Evolutionary conservation across 139 green algal genomes (phyloP).

Genomic region (Bryopsis sp.): DNA sequence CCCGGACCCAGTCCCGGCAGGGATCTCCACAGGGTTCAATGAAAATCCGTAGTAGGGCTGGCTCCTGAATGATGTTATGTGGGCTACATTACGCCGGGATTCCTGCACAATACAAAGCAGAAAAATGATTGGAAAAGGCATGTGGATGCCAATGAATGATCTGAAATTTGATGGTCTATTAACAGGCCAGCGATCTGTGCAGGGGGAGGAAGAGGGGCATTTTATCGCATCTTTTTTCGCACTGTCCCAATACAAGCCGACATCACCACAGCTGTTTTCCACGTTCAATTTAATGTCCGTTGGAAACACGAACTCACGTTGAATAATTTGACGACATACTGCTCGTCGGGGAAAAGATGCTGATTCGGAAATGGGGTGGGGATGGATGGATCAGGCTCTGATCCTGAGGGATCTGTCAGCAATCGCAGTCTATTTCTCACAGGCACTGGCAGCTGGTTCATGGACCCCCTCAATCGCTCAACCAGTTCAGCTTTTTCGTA

Average conservation of each 20-base stretch:
- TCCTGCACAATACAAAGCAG: not conserved
- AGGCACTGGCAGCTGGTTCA: not conserved
- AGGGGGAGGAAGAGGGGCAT: too few relatives aligned
- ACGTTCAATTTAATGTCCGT: too few relatives aligned
- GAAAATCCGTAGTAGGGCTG: conserved; percentile 9
- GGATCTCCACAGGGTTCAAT: conserved; percentile 27
- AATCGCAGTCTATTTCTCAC: not conserved
- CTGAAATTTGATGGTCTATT: too few relatives aligned
- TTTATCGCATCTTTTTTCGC: too few relatives aligned
- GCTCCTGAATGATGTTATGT: conserved; percentile 11
- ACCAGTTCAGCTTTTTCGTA: conserved; percentile 19
- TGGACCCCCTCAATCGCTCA: not conserved
- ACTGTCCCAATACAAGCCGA: too few relatives aligned
- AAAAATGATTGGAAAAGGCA: not conserved
- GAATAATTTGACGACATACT: not conserved
- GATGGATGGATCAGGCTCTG: not conserved
- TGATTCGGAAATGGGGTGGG: not conserved
- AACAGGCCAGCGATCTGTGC: too few relatives aligned
- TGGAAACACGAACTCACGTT: conserved; percentile 3
- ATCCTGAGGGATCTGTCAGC: not conserved
- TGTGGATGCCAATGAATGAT: too few relatives aligned
- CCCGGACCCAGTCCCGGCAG: conserved; percentile 26
- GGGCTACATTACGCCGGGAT: conserved; percentile 17
- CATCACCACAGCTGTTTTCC: not conserved
- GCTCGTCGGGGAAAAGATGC: conserved; percentile 4